Base-by-base conservation (phyloP, 2,329 filamentous ascomycete genomes). In the Neopestalotiopsis sp. region DNA sequence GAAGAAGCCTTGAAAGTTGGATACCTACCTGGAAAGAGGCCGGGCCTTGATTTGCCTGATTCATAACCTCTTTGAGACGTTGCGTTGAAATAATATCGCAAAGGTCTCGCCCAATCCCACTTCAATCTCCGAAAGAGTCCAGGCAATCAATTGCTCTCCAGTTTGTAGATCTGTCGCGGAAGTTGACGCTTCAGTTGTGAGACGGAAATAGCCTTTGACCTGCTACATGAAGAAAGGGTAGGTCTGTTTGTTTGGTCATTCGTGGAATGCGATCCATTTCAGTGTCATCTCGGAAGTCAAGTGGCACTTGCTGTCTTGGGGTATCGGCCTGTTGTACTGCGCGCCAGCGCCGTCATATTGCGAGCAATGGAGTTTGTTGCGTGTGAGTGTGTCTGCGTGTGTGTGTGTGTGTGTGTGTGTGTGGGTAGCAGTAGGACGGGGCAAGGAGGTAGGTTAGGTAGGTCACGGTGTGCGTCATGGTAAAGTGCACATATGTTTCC, bases 231-330 rank as follows among this genome's bases (percentile, higher is more conserved):
- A 66, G 63, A n/a, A 58, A 53, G 17, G 9, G 45, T 17, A n/a
- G 17, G 32, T 40, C 30, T 62, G 17, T 34, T 28, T 32, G 34
- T 34, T 24, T 38, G 34, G 30, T 57, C 63, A 66, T 66, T 66
- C 63, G 63, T 66, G 63, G 63, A 66, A 66, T 34, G 63, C 63
- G 12, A 12, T 49, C n/a, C 20, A 28, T 28, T 49, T 58, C 28
- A 34, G 30, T 53, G 17, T 58, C 63, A 66, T 66, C n/a, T 58
- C 49, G 45, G 49, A 66, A 49, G 28, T 57, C 32, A 40, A 66
- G 42, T 49, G 28, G 49, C 63, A 66, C 45, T 57, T 66, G 49
- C 63, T 57, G 42, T 66, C 28, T 56, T 66, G 38, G 42, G 63
- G 42, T 38, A 24, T 56, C 42, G 28, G 24, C 30, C 40, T 58